Evolutionary conservation across 805 yeast species (phyloP), one percentile per base, ranked within the genome.

Genomic region (Saccharomycopsis babjevae): DNA sequence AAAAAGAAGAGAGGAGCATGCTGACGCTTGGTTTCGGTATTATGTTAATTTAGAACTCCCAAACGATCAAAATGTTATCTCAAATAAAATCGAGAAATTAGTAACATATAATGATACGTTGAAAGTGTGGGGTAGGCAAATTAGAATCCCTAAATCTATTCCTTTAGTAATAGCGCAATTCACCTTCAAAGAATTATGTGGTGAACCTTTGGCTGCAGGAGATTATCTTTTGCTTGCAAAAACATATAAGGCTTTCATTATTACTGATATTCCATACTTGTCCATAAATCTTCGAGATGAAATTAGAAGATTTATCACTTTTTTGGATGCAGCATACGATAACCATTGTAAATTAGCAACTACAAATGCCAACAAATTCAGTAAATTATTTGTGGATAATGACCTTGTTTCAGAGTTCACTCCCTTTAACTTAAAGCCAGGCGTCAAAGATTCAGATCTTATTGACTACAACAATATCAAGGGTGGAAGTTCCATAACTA

Each of bases 291-390:
- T 83, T 56, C 80, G 97, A 65, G 97, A 94, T 68, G 80, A 86
- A 66, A 89, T 92, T 28, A 80, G 98, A 69, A 77, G 99, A 67
- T 93, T 94, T 70, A 94, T 94, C 71, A 94, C 97, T 0, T 94
- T 94, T 67, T 73, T 94, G 59, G 99, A 94, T 72, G 97, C 99
- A 0, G 96, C 92, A 3, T 94, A 94, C 71, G 98, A 94, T 72
- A 86, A 86, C 59, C 92, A 89, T 67, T 88, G 96, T 10, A 80
- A 91, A 68, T 74, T 94, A 16, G 96, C 96, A 1, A 93, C 91
- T 39, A 90, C 97, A 0, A 86, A 91, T 0, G 96, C 88, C 1
- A 92, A 91, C 10, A 86, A 90, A 25, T 93, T 91, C 70, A 83
- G 84, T 54, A 86, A 87, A 62, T 79, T 94, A 57, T 92, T 94